Evolutionary conservation across 2,329 filamentous ascomycete species (phyloP), one percentile per base, ranked within the genome.

Genomic region (Nemania diffusa): DNA sequence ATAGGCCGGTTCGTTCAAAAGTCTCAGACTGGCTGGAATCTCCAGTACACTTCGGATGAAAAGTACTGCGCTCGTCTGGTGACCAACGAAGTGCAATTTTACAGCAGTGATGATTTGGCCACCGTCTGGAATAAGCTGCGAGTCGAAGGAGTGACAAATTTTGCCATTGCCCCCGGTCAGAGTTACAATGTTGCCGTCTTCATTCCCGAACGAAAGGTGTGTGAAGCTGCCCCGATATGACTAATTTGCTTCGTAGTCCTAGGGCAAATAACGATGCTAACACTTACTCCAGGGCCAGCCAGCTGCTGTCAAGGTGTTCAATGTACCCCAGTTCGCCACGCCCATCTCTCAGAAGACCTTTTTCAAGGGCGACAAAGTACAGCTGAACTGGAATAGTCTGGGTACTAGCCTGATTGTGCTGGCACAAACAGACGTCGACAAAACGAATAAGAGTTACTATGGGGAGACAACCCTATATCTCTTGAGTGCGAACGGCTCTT

Each of bases 291-390:
- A 97, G 92, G 95, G 96, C 58, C 92, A 94, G 87, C 96, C 96
- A 40, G 94, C 96, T 62, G 88, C 92, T 1, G 94, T 98, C 79
- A 97, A 97, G 82, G 92, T 98, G 68, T 99, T 92, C 84, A 93
- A 95, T 73, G 92, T 98, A 40, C 95, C 96, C 48, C 87, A 96
- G 74, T 98, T 98, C 82, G 87, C 82, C 70, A 84, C 84, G 60
- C 90, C 94, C 4, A 90, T 97, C 57, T 97, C 95, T 44, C 95
- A 98, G 79, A 99, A 99, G 90, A 97, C 92, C 1, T 99, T 99
- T 79, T 99, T 94, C 89, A 99, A 99, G 84, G 94, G 94, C 71
- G 96, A 99, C 85, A 98, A 98, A 84, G 95, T 99, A 55, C 94
- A 97, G 81, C 84, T 99, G 78, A 97, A 97, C 84, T 99, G 96